Conservation (phyloP, 2,329 filamentous ascomycete genomes). For the Sarocladiaceae sp. region DNA sequence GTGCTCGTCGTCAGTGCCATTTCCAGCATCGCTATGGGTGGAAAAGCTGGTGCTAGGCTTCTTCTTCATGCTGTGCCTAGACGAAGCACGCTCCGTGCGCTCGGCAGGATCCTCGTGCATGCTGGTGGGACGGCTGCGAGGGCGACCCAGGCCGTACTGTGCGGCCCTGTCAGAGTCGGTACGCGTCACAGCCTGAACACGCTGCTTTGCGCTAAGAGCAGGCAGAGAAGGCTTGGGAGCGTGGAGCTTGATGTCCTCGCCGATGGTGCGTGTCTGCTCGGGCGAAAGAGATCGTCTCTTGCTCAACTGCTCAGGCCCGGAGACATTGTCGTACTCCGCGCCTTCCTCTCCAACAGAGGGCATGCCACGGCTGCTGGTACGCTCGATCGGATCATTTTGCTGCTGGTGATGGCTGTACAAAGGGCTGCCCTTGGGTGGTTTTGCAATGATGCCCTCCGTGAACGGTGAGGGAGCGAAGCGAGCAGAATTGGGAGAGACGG, state of each 20-base stretch:
- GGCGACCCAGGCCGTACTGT: conserved; percentile 75
- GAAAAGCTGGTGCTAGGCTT: conserved; percentile 58
- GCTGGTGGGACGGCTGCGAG: conserved; percentile 46
- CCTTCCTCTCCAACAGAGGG: conserved; percentile 89
- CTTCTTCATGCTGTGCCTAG: conserved; percentile 52
- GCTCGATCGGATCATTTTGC: conserved; percentile 43
- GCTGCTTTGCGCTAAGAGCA: conserved; percentile 73
- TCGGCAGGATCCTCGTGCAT: conserved; percentile 1
- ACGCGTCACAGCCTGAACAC: conserved; percentile 78
- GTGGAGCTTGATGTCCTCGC: conserved; percentile 78
- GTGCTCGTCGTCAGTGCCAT: conserved; percentile 63
- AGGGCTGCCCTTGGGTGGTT: conserved; percentile 31
- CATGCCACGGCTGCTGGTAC: conserved; percentile 73
- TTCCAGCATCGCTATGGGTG: conserved; percentile 43
- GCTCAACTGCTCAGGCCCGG: conserved; percentile 29
- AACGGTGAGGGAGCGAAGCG: conserved; percentile 83
- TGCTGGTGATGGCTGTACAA: conserved; percentile 25
- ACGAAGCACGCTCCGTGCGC: conserved; percentile 32
- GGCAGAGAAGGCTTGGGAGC: conserved; percentile 86
- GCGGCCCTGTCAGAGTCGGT: conserved; percentile 88
- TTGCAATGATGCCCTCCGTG: conserved; percentile 61
- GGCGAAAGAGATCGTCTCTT: conserved; percentile 42
- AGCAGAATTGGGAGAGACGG: conserved; percentile 70
- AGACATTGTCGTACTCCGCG: conserved; percentile 69
- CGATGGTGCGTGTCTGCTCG: conserved; percentile 73